Evolutionary conservation across 768 basidiomycete genomes (phyloP).

Genomic region (Trametes elegans): DNA sequence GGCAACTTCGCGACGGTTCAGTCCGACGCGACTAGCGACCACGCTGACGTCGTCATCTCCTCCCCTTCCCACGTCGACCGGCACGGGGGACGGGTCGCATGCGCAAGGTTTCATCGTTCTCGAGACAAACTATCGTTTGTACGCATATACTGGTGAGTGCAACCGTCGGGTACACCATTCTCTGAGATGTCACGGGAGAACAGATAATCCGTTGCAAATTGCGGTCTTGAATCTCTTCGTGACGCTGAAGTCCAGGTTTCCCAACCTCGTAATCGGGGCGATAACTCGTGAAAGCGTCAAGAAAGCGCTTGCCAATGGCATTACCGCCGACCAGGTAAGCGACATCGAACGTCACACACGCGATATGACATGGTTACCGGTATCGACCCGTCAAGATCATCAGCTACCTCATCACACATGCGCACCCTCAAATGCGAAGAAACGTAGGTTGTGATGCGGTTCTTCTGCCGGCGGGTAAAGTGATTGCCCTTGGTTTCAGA

Average conservation of each 20-base stretch:
- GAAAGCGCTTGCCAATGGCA: slow-evolving; percentile 90
- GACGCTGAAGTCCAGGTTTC: slow-evolving; percentile 89
- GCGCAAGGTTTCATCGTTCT: slow-evolving; percentile 91
- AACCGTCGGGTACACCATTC: not conserved
- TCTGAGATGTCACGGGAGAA: slow-evolving; percentile 12
- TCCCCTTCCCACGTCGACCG: slow-evolving; percentile 62
- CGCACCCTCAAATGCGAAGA: slow-evolving; percentile 97
- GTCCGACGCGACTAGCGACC: slow-evolving; percentile 91
- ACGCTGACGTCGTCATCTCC: slow-evolving; percentile 91
- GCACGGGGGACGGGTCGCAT: slow-evolving; percentile 53
- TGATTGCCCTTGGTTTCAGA: slow-evolving; percentile 42
- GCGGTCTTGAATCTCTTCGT: slow-evolving; percentile 95
- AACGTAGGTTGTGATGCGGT: slow-evolving; percentile 54
- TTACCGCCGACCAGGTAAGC: slow-evolving; percentile 90
- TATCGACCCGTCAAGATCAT: slow-evolving; percentile 65
- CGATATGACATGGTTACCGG: slow-evolving; percentile 2
- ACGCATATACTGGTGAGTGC: slow-evolving; percentile 87
- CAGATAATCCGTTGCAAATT: slow-evolving; percentile 94
- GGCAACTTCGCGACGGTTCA: slow-evolving; percentile 80
- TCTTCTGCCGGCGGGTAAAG: not conserved
- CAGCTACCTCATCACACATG: slow-evolving; percentile 89
- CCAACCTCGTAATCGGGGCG: slow-evolving; percentile 94
- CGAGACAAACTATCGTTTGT: slow-evolving; percentile 97
- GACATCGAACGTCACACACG: not conserved
- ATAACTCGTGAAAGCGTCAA: slow-evolving; percentile 95